phyloP scores from a whole-genome alignment of 1,284 basidiomycete genomes.

The Leccinum pachyderme region DNA sequence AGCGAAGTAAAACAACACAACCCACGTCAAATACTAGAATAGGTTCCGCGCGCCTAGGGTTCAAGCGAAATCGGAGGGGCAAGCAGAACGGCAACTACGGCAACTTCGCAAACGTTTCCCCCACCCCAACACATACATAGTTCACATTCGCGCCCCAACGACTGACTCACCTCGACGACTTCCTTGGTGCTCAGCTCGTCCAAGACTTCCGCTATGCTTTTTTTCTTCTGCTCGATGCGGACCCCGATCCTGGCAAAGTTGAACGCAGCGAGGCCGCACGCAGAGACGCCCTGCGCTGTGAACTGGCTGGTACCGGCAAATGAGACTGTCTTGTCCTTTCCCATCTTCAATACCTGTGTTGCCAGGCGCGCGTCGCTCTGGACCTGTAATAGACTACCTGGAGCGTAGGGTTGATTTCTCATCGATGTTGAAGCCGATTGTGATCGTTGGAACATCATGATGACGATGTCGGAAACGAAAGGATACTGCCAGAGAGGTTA shows the following conservation, averaged over 20 bases:
- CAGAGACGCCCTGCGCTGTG: conserved; percentile 39
- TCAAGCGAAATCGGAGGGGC: background rate
- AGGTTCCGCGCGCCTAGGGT: background rate
- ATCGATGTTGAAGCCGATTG: background rate
- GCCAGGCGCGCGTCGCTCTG: conserved; percentile 3
- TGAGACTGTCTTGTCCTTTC: conserved; percentile 37
- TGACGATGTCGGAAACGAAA: background rate
- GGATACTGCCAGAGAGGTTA: no score
- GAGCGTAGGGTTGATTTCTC: background rate
- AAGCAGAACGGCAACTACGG: background rate
- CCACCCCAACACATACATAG: background rate
- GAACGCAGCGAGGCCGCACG: conserved; percentile 61
- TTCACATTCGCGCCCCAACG: background rate
- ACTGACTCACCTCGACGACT: conserved; percentile 22
- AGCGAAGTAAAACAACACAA: background rate
- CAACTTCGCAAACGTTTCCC: background rate
- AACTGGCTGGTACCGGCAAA: conserved; percentile 51
- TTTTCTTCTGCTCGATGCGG: conserved; percentile 17
- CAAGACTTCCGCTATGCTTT: conserved; percentile 15
- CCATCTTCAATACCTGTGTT: conserved; percentile 19
- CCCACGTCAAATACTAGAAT: background rate
- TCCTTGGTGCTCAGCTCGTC: conserved; percentile 20
- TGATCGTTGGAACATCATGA: background rate
- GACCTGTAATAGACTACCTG: background rate
- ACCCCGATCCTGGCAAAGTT: conserved; percentile 53